Evolutionary conservation across 805 yeast genomes (phyloP).

Genomic region (Hanseniaspora taiwanica): DNA sequence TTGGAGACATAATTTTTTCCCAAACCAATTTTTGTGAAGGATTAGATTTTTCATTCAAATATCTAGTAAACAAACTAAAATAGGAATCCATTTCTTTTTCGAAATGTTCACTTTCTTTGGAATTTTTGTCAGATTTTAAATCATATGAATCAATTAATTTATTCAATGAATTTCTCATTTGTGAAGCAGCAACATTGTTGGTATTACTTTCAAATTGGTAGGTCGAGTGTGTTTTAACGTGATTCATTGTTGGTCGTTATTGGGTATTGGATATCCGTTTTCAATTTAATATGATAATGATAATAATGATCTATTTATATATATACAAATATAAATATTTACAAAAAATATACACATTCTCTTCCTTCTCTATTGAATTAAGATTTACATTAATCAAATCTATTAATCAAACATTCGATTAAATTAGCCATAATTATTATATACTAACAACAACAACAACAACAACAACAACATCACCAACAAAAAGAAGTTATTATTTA

Average conservation of each 20-base stretch:
- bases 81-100: constrained; percentile 91
- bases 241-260: constrained; percentile 22
- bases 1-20: constrained; percentile 92
- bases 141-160: constrained; percentile 48
- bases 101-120: constrained; percentile 38
- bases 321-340: background rate
- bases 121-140: constrained; percentile 37
- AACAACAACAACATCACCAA: background rate
- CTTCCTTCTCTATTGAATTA: constrained; percentile 5
- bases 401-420: background rate
- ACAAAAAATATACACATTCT: constrained; percentile 26
- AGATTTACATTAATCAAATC: background rate
- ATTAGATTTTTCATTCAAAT: constrained; percentile 76
- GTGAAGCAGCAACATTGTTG: constrained; percentile 90
- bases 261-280: background rate
- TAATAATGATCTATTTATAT: background rate
- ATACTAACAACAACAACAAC: background rate
- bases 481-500: background rate
- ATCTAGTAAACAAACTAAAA: constrained; percentile 86
- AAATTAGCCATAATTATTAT: background rate
- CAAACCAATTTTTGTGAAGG: constrained; percentile 68
- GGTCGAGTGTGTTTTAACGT: constrained; percentile 26
- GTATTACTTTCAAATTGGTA: constrained; percentile 90
- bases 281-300: background rate
- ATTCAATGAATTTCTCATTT: constrained; percentile 93